Conservation (phyloP, 2,329 filamentous ascomycete genomes). For the Talaromyces sp. region DNA sequence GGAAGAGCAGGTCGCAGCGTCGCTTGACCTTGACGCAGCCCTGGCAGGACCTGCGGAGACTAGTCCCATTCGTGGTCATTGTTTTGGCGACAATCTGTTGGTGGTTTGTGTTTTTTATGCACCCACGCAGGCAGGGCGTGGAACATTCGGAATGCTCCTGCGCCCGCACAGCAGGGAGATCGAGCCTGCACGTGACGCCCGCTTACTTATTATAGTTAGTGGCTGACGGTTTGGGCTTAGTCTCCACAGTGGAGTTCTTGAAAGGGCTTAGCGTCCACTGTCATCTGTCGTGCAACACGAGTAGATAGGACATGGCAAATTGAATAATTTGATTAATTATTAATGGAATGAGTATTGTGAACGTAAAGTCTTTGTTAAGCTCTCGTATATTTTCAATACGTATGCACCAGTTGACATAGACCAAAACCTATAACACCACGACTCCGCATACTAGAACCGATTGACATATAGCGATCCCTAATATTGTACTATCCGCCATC, state of each 20-base stretch:
- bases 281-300: not conserved
- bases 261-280: constrained; percentile 7
- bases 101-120: not conserved
- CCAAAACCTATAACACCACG: too few relatives aligned
- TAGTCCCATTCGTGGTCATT: constrained; percentile 13
- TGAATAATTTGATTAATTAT: not conserved
- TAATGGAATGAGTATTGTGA: not conserved
- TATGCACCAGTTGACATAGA: too few relatives aligned
- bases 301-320: too few relatives aligned
- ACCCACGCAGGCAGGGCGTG: not conserved
- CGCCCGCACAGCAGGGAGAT: not conserved
- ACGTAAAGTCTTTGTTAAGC: not conserved
- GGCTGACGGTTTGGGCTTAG: not conserved
- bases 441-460: not conserved
- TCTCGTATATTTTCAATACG: not conserved
- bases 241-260: not conserved
- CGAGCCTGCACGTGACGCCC: not conserved
- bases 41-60: constrained; percentile 24
- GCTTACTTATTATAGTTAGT: not conserved
- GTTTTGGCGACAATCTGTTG: not conserved
- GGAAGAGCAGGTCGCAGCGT: constrained; percentile 22
- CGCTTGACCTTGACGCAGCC: constrained; percentile 23
- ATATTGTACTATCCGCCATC: not conserved
- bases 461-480: not conserved
- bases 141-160: not conserved